phyloP scores from a whole-genome alignment of 2,329 filamentous ascomycete species.

The Diatrype stigma region DNA sequence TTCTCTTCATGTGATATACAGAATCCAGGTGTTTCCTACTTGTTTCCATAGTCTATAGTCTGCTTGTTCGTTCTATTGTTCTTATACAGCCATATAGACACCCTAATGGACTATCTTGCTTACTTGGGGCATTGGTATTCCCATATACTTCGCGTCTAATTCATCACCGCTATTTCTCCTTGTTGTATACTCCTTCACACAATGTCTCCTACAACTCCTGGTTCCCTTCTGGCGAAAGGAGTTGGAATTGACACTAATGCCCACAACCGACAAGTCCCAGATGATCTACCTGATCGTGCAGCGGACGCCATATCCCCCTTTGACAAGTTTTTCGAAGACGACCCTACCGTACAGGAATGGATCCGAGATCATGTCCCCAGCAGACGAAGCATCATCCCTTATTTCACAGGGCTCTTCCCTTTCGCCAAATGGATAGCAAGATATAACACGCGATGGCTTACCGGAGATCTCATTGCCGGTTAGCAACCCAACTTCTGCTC shows the following conservation, averaged over 20 bases:
- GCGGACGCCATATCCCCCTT: constrained; percentile 30
- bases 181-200: neutral
- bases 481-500: constrained; percentile 15
- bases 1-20: neutral
- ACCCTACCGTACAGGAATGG: constrained; percentile 63
- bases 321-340: constrained; percentile 63
- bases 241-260: constrained; percentile 6
- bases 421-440: constrained; percentile 64
- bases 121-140: no score
- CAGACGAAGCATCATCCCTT: constrained; percentile 40
- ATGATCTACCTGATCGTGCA: constrained; percentile 1
- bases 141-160: no score
- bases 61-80: no score
- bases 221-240: constrained; percentile 1
- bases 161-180: neutral
- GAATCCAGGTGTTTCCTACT: no score
- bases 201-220: neutral
- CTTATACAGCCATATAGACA: no score
- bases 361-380: constrained; percentile 51
- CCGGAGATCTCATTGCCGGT: constrained; percentile 71
- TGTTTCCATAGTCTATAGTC: no score
- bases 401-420: constrained; percentile 55
- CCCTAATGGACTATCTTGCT: no score
- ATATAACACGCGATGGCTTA: constrained; percentile 70
- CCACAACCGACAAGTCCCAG: constrained; percentile 1